phyloP scores from a whole-genome alignment of 2,329 filamentous ascomycete species.

The Arthrocladium fulminans region DNA sequence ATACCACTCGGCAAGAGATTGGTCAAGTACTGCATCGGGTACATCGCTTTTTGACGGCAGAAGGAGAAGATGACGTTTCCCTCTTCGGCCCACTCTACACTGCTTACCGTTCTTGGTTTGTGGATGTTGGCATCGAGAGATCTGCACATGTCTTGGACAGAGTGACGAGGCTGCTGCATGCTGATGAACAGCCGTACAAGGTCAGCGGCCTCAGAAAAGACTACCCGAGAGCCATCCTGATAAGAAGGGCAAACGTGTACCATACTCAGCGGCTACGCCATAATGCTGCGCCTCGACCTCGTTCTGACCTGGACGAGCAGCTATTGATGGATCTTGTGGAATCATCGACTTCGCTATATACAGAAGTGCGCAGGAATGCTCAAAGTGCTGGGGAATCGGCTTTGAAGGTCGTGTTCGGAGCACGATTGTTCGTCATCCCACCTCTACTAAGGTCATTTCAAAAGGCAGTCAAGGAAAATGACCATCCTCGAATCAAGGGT shows the following conservation, averaged over 20 bases:
- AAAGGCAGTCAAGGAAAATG: slow-evolving; percentile 65
- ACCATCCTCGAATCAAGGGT: slow-evolving; percentile 90
- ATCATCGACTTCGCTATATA: slow-evolving; percentile 84
- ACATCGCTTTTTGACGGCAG: slow-evolving; percentile 69
- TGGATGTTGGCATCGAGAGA: slow-evolving; percentile 91
- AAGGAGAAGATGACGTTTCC: slow-evolving; percentile 90
- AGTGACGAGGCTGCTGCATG: slow-evolving; percentile 71
- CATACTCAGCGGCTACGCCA: slow-evolving; percentile 89
- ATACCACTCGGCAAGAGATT: slow-evolving; percentile 68
- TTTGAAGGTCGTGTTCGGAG: slow-evolving; percentile 80
- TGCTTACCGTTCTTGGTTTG: slow-evolving; percentile 92
- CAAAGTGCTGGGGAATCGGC: slow-evolving; percentile 90
- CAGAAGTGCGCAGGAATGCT: slow-evolving; percentile 88
- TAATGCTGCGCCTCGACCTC: slow-evolving; percentile 78
- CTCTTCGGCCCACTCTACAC: slow-evolving; percentile 91
- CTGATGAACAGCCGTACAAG: slow-evolving; percentile 87
- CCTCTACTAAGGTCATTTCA: slow-evolving; percentile 72
- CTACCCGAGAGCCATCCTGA: slow-evolving; percentile 84
- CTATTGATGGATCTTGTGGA: slow-evolving; percentile 79
- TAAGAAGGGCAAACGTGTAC: slow-evolving; percentile 88
- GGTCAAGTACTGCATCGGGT: slow-evolving; percentile 74
- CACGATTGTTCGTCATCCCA: slow-evolving; percentile 79
- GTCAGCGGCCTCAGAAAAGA: slow-evolving; percentile 85
- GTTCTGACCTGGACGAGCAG: slow-evolving; percentile 79
- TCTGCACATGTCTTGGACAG: slow-evolving; percentile 89